Percentiles rank a stretch among this genome's conserved stretches.
Evolutionary conservation across 164 flowering plant genomes (phyloP).

Genomic region (Cinnamomum chago): DNA sequence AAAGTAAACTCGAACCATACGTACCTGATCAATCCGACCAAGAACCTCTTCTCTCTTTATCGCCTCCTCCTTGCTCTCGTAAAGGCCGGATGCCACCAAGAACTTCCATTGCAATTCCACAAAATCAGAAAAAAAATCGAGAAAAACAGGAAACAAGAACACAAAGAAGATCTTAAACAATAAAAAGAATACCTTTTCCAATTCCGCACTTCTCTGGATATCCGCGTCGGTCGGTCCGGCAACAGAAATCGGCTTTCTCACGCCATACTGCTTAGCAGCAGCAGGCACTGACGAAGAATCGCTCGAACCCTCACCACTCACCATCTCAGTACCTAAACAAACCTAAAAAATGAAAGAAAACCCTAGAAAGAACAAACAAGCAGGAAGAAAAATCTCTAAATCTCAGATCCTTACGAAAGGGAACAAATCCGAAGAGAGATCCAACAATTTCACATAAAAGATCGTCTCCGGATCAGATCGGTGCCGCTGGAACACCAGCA

Average conservation of each 20-base stretch:
- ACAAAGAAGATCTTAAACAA: neutral
- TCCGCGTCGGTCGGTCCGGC: slow-evolving; percentile 70
- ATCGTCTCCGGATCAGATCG: slow-evolving; percentile 5
- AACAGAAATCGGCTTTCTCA: slow-evolving; percentile 66
- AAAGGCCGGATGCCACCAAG: slow-evolving; percentile 56
- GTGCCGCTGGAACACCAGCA: slow-evolving; percentile 4
- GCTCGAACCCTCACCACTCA: slow-evolving; percentile 27
- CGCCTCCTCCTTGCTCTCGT: slow-evolving; percentile 68
- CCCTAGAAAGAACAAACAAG: neutral
- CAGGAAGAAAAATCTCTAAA: neutral
- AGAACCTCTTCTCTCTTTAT: slow-evolving; percentile 69
- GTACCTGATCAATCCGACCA: slow-evolving; percentile 59
- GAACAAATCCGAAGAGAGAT: neutral
- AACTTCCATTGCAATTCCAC: slow-evolving; percentile 31
- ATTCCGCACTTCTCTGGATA: slow-evolving; percentile 47
- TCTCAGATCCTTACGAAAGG: neutral
- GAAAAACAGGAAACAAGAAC: neutral
- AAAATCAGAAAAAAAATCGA: neutral
- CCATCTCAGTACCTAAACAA: slow-evolving; percentile 23
- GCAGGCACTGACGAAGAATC: slow-evolving; percentile 25
- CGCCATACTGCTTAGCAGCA: slow-evolving; percentile 48
- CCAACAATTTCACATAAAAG: slow-evolving; percentile 11
- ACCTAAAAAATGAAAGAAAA: neutral
- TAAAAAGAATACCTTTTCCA: slow-evolving; percentile 55
- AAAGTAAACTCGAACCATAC: too few relatives aligned